Evolutionary conservation across 306 rosid species (phyloP), one percentile per base, ranked within the genome.

Genomic region (Alnus glutinosa): DNA sequence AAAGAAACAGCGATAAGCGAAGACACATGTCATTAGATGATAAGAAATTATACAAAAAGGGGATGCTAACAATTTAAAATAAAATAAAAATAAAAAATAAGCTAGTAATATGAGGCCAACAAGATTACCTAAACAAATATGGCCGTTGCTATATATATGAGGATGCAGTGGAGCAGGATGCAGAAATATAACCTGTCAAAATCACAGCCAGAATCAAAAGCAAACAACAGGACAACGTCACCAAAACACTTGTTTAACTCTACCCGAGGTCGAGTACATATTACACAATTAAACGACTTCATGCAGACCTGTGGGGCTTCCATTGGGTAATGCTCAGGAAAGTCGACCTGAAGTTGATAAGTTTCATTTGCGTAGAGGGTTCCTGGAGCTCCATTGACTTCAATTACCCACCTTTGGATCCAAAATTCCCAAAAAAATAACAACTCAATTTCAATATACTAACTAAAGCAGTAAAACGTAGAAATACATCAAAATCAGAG

Each of bases 291-390:
- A 55, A 75, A 77, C 12, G 63, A 55, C 51, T 48, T 52, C 48
- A 50, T 15, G 61, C 79, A 48, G 64, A 96, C 99, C 99, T 96
- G 99, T 0, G 99, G 99, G 50, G 99, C 98, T 88, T 96, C 98
- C 99, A 96, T 96, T 1, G 98, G 99, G 80, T 96, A 96, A 90
- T 96, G 92, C 91, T 96, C 98, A 4, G 99, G 99, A 79, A 96
- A 96, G 71, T 96, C 99, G 1, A 96, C 98, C 92, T 96, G 99
- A 84, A 96, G 99, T 89, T 93, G 99, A 79, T 90, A 96, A 74
- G 92, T 88, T 79, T 96, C 99, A 74, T 92, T 96, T 3, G 92
- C 74, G 76, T 93, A 96, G 8, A 96, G 98, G 72, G 99, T 96
- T 30, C 97, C 99, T 11, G 97, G 93, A 82, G 98, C 99, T 75